A percentile compares a stretch with the other conserved stretches of the same genome.
Conservation (phyloP, 1,284 basidiomycete species). For the Leccinum solheimii region DNA sequence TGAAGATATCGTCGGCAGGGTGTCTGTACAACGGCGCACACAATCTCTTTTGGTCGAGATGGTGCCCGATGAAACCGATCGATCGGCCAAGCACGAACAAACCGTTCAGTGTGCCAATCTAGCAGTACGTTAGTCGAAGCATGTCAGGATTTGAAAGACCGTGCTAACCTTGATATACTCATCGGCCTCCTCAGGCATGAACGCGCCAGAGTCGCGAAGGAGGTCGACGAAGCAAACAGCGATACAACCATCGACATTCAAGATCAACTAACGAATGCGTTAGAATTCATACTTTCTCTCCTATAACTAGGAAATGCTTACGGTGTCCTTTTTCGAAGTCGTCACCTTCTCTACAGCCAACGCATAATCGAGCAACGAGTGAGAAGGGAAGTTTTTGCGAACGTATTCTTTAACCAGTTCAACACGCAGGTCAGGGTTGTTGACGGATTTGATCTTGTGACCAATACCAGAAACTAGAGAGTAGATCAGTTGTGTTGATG, state of each 20-base stretch:
- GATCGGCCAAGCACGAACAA: conserved; percentile 96
- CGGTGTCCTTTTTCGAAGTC: conserved; percentile 96
- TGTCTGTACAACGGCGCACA: conserved; percentile 91
- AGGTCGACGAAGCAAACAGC: conserved; percentile 98
- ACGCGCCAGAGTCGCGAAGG: conserved; percentile 90
- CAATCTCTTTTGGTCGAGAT: conserved; percentile 94
- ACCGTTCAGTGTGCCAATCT: conserved; percentile 91
- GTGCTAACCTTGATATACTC: conserved; percentile 85
- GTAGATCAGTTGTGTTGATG: not conserved
- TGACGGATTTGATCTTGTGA: conserved; percentile 99
- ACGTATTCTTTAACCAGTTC: conserved; percentile 99
- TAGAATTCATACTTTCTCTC: conserved; percentile 2
- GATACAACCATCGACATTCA: conserved; percentile 97
- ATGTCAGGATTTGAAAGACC: not conserved
- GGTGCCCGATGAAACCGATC: conserved; percentile 96
- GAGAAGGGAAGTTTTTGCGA: conserved; percentile 91
- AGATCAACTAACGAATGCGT: conserved; percentile 58
- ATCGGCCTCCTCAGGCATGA: conserved; percentile 93
- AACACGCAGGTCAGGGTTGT: conserved; percentile 96
- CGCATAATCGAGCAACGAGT: conserved; percentile 95
- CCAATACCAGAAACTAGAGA: conserved; percentile 90
- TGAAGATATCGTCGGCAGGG: conserved; percentile 84
- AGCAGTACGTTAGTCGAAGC: conserved; percentile 9
- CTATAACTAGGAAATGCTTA: conserved; percentile 38
- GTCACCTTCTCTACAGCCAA: conserved; percentile 98